phyloP scores from a whole-genome alignment of 2,329 filamentous ascomycete genomes.

The Colletotrichum eremochloae region DNA sequence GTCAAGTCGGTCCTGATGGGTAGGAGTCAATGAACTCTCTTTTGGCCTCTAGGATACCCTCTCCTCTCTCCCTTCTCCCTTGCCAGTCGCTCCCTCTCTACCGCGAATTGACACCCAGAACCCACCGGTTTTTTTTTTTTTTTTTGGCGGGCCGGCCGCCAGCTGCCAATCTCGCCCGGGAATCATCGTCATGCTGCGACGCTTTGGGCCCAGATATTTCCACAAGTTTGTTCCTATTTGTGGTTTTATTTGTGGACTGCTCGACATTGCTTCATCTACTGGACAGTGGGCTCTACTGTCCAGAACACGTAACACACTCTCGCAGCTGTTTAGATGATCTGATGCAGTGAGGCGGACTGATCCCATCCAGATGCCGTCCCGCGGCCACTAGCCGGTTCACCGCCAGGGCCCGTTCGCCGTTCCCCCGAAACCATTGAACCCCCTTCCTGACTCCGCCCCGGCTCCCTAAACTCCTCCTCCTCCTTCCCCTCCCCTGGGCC shows the following conservation, averaged over 20 bases:
- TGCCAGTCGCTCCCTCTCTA: background rate
- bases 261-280: constrained; percentile 31
- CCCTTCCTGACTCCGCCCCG: background rate
- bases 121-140: constrained; percentile 13
- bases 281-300: background rate
- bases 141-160: constrained; percentile 14
- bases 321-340: background rate
- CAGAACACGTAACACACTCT: background rate
- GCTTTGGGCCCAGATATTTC: background rate
- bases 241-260: constrained; percentile 27
- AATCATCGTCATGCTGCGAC: background rate
- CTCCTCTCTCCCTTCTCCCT: no score
- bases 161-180: background rate
- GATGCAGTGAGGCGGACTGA: background rate
- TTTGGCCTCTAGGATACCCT: constrained; percentile 10
- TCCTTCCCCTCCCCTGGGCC: background rate
- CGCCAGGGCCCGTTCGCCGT: constrained; percentile 1
- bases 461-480: background rate
- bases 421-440: background rate
- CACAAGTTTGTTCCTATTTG: constrained; percentile 2
- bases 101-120: constrained; percentile 15
- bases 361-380: background rate
- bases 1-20: constrained; percentile 15
- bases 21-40: constrained; percentile 39
- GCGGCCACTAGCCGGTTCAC: background rate